Evolutionary conservation across 192 early-diverging fungal genomes (phyloP), one percentile per base, ranked within the genome.

Genomic region (Backusella westeae): DNA sequence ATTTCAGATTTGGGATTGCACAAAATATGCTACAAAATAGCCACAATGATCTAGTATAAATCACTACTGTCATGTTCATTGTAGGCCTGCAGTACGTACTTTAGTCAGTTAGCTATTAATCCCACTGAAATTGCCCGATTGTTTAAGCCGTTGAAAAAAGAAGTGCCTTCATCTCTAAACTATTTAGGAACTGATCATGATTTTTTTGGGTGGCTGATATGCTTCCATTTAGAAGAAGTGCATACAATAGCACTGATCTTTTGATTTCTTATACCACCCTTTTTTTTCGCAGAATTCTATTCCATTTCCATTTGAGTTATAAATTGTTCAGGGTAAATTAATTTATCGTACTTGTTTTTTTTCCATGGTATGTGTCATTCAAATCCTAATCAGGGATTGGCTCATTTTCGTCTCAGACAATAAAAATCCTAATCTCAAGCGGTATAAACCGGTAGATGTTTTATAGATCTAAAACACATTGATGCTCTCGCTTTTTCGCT

Each of bases 351-450:
- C 21, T 21, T 9, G 19, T 10, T 56, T 56, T 56, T 10, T 21
- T 21, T 56, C 38, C 38, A 12, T 53, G 1, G 49, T 53, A 56
- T 56, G 53, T 56, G 53, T 56, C 53, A 56, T 56, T 56, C 21
- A n/a, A 21, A 56, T 56, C 8, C n/a, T 21, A 56, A 56, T n/a
- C 8, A 9, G n/a, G 21, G 53, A 56, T 56, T 56, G 53, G 53
- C 53, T 56, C 21, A 56, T 56, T 56, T 56, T 56, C 21, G 53
- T 56, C 53, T 56, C 53, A 56, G 53, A 56, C 53, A 56, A 53
- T 53, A 53, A 53, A 53, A 56, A 21, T 56, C n/a, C 19, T 9
- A 21, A 21, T 21, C n/a, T 21, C 19, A 56, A 56, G 8, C 53
- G 53, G 53, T 56, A 56, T 10, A 56, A 56, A 56, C 53, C 53